phyloP scores from a whole-genome alignment of 371 early-diverging fungal genomes.

The Lichtheimia hyalospora region DNA sequence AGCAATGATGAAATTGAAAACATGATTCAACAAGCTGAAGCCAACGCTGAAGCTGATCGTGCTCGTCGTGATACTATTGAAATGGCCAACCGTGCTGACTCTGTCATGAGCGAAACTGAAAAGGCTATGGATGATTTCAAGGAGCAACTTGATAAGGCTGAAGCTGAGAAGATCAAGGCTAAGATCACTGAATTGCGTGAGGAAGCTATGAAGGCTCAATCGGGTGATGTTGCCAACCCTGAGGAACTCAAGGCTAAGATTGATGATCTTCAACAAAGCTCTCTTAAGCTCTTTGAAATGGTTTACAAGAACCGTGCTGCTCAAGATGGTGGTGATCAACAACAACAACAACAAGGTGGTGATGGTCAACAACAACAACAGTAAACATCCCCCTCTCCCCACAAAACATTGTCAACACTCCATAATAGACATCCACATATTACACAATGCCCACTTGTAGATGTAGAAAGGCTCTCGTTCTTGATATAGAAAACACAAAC shows the following conservation, averaged over 20 bases:
- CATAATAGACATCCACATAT: too few relatives aligned
- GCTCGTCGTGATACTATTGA: constrained; percentile 92
- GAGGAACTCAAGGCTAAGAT: constrained; percentile 81
- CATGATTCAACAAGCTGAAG: constrained; percentile 94
- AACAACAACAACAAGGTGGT: constrained; percentile 7
- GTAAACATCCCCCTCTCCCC: too few relatives aligned
- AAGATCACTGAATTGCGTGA: constrained; percentile 79
- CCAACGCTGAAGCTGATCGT: constrained; percentile 90
- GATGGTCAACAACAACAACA: too few relatives aligned
- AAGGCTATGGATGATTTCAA: constrained; percentile 94
- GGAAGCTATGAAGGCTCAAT: constrained; percentile 65
- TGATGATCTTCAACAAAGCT: constrained; percentile 82
- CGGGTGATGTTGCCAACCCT: constrained; percentile 58
- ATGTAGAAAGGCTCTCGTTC: too few relatives aligned
- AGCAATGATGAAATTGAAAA: constrained; percentile 95
- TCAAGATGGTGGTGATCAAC: constrained; percentile 2
- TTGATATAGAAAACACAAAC: too few relatives aligned
- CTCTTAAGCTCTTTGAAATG: constrained; percentile 94
- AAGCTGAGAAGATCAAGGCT: constrained; percentile 79
- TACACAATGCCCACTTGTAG: too few relatives aligned
- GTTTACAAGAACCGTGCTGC: constrained; percentile 84
- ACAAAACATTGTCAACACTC: too few relatives aligned
- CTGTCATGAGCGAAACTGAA: constrained; percentile 88
- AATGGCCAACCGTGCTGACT: constrained; percentile 92
- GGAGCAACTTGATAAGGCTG: constrained; percentile 85